A percentile compares a stretch with the other conserved stretches of the same genome.
Conservation (phyloP, 2,329 filamentous ascomycete species). For the Hymenoscyphus albidus region DNA sequence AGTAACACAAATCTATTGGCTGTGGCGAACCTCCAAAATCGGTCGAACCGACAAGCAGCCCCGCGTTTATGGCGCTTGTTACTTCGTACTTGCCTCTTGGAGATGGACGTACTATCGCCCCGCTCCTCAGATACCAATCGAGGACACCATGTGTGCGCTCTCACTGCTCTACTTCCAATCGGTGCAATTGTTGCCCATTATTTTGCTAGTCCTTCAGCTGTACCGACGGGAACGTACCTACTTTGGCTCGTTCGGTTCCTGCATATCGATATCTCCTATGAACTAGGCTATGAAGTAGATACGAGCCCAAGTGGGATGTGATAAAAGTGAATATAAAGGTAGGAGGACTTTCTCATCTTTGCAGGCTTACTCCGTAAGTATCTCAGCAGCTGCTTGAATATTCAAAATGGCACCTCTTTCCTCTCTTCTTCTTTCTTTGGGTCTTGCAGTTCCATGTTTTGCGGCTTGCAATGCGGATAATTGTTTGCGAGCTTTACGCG, state of each 20-base stretch:
- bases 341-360: neutral
- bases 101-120: neutral
- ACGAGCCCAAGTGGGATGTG: slow-evolving; percentile 1
- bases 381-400: neutral
- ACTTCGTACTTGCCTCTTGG: neutral
- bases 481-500: slow-evolving; percentile 17
- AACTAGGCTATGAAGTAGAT: neutral
- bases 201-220: neutral
- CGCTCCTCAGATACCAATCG: neutral
- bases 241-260: neutral
- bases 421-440: slow-evolving; percentile 2
- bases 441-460: slow-evolving; percentile 47
- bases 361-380: neutral
- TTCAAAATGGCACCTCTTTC: slow-evolving; percentile 2
- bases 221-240: neutral
- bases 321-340: neutral
- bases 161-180: neutral
- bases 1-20: neutral
- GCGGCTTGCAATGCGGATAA: slow-evolving; percentile 19
- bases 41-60: neutral
- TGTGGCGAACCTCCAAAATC: neutral
- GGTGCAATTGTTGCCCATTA: neutral
- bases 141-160: neutral
- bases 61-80: slow-evolving; percentile 1
- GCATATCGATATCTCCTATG: neutral